phyloP scores from a whole-genome alignment of 495 filamentous ascomycete genomes.

The Recurvomyces mirabilis region DNA sequence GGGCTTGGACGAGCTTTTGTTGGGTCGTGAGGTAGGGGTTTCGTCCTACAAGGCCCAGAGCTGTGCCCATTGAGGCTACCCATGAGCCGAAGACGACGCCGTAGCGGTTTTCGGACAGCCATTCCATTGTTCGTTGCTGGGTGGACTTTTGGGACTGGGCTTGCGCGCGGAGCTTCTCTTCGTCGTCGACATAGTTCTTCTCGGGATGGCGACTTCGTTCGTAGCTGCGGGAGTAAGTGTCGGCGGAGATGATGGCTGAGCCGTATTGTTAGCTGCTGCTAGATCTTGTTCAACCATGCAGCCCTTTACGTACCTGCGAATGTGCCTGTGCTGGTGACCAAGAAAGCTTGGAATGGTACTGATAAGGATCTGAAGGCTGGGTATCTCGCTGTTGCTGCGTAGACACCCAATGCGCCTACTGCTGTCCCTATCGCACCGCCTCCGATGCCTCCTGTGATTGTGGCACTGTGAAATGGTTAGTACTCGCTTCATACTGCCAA shows the following conservation, averaged over 20 bases:
- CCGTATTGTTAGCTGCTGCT: neutral
- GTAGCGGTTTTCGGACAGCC: conserved; percentile 74
- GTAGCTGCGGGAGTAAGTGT: conserved; percentile 63
- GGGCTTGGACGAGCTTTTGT: conserved; percentile 95
- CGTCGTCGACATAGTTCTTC: conserved; percentile 53
- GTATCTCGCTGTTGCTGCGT: conserved; percentile 50
- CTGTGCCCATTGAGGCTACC: conserved; percentile 69
- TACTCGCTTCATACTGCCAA: neutral
- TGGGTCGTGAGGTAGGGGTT: conserved; percentile 60
- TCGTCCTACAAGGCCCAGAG: conserved; percentile 64
- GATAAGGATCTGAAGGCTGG: conserved; percentile 67
- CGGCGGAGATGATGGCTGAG: conserved; percentile 66
- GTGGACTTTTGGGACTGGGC: conserved; percentile 43
- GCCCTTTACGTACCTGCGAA: conserved; percentile 60
- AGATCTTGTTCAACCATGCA: neutral
- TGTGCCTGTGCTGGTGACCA: conserved; percentile 70
- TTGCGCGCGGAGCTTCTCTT: conserved; percentile 39
- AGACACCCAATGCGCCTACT: conserved; percentile 50
- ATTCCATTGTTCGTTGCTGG: conserved; percentile 44
- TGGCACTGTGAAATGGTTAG: conserved; percentile 48
- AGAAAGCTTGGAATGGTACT: conserved; percentile 79
- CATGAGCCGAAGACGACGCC: conserved; percentile 75
- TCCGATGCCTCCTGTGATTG: conserved; percentile 64
- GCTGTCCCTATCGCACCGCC: conserved; percentile 57
- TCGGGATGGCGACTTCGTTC: conserved; percentile 58